These are phyloP conservation scores for Aspergillus conjunctus DNA, from an alignment of 495 filamentous ascomycete species.

Conservation along the genomic window DNA sequence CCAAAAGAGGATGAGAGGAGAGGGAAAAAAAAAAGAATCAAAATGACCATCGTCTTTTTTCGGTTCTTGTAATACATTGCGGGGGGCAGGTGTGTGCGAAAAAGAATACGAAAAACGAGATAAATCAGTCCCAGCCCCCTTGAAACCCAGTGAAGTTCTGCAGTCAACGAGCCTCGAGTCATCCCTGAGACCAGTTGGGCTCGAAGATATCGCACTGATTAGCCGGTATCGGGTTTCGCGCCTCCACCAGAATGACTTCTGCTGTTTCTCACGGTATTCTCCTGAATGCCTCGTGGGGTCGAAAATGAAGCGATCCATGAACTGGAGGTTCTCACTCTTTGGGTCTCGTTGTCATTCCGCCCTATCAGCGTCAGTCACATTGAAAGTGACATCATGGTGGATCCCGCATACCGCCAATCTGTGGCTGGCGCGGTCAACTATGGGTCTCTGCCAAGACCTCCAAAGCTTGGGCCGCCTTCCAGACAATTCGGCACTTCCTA, in stretches of 20 bases:
- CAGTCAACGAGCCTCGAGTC: not conserved
- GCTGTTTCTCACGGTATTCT: slow-evolving; percentile 4
- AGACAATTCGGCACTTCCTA: slow-evolving; percentile 16
- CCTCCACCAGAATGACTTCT: slow-evolving; percentile 6
- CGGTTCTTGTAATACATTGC: slow-evolving; percentile 19
- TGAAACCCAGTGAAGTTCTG: too few relatives aligned
- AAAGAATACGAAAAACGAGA: slow-evolving; percentile 5
- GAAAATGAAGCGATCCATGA: slow-evolving; percentile 23
- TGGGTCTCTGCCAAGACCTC: slow-evolving; percentile 23
- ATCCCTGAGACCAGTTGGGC: not conserved
- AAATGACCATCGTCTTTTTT: slow-evolving; percentile 9
- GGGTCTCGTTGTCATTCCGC: slow-evolving; percentile 11
- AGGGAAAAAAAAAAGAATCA: not conserved
- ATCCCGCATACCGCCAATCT: slow-evolving; percentile 13
- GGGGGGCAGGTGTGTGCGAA: slow-evolving; percentile 10
- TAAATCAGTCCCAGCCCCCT: not conserved
- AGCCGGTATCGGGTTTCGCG: not conserved
- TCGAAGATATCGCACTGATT: not conserved
- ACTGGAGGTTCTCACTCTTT: slow-evolving; percentile 16
- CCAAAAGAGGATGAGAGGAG: slow-evolving; percentile 3
- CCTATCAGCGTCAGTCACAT: slow-evolving; percentile 18
- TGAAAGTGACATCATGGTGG: slow-evolving; percentile 25
- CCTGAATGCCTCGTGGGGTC: slow-evolving; percentile 16
- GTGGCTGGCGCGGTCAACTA: slow-evolving; percentile 27
- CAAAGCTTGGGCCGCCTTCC: slow-evolving; percentile 30